Evolutionary conservation across 352 stramenopile species (phyloP).

Genomic region (Pythium sp.): DNA sequence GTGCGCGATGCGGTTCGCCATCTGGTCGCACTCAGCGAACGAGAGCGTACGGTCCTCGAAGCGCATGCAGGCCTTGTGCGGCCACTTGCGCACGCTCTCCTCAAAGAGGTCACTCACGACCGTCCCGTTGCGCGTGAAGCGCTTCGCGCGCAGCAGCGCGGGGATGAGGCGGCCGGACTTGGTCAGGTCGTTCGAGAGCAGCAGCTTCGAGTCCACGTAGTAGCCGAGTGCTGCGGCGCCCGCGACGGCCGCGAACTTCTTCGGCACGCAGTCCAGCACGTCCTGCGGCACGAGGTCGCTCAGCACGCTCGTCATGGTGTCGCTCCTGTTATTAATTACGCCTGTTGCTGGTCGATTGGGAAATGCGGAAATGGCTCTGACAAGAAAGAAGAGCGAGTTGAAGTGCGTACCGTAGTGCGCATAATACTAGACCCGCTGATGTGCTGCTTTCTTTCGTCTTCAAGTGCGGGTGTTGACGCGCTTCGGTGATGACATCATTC

Average conservation of each 20-base stretch:
- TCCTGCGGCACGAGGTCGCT: conserved; percentile 5
- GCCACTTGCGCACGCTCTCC: conserved; percentile 47
- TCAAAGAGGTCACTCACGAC: conserved; percentile 66
- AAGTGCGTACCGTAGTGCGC: neutral
- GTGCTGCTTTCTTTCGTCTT: neutral
- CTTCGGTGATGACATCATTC: neutral
- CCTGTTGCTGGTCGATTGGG: neutral
- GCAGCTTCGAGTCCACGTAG: conserved; percentile 51
- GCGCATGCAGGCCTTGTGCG: conserved; percentile 57
- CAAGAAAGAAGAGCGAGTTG: neutral
- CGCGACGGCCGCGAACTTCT: conserved; percentile 49
- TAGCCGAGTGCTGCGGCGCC: conserved; percentile 38
- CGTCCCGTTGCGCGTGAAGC: conserved; percentile 28
- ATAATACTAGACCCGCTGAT: conserved; percentile 1
- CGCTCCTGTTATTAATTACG: neutral
- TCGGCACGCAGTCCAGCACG: conserved; percentile 18
- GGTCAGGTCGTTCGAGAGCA: conserved; percentile 58
- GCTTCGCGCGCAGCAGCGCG: conserved; percentile 43
- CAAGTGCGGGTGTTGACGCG: neutral
- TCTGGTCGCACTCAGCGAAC: conserved; percentile 61
- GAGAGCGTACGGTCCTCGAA: conserved; percentile 49
- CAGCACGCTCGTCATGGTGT: neutral
- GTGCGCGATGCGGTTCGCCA: conserved; percentile 71
- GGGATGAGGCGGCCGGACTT: conserved; percentile 34
- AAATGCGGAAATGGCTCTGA: neutral